Evolutionary conservation across 208 protist genomes (phyloP).

Genomic region (Plasmodiophora brassicae): DNA sequence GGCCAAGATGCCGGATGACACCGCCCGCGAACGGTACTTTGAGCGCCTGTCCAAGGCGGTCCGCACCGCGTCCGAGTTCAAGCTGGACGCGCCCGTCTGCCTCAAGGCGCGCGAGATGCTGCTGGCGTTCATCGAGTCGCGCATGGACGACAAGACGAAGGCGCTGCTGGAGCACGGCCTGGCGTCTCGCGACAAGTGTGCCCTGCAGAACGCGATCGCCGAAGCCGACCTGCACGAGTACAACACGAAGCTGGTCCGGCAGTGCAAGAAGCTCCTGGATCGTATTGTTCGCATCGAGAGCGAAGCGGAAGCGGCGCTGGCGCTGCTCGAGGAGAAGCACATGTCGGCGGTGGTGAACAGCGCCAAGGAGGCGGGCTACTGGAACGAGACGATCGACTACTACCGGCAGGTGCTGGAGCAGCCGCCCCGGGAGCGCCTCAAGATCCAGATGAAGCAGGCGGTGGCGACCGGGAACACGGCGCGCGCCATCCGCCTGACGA

Average conservation of each 20-base stretch:
- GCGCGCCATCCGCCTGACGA: not conserved
- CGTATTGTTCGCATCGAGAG: not conserved
- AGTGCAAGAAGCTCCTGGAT: not conserved
- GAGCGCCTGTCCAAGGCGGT: slow-evolving; percentile 20
- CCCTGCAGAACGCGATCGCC: not conserved
- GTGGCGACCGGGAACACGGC: not conserved
- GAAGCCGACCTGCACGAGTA: not conserved
- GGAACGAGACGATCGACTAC: not conserved
- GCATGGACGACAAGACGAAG: slow-evolving; percentile 47
- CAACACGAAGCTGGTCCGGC: slow-evolving; percentile 19
- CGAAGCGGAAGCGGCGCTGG: not conserved
- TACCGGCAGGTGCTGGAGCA: not conserved
- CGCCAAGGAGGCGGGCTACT: not conserved
- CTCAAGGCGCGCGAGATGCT: slow-evolving; percentile 12
- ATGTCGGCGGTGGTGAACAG: not conserved
- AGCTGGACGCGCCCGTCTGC: not conserved
- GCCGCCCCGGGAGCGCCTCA: not conserved
- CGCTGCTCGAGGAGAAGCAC: not conserved
- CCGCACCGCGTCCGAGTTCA: slow-evolving; percentile 7
- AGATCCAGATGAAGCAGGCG: not conserved
- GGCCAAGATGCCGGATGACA: not conserved
- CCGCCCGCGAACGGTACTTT: slow-evolving; percentile 1
- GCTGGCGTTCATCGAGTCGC: slow-evolving; percentile 31
- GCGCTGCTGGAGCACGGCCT: not conserved
- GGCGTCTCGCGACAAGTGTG: not conserved